These are phyloP conservation scores for Jackrogersella multiformis DNA, from an alignment of 495 filamentous ascomycete species.

Conservation along the genomic window DNA sequence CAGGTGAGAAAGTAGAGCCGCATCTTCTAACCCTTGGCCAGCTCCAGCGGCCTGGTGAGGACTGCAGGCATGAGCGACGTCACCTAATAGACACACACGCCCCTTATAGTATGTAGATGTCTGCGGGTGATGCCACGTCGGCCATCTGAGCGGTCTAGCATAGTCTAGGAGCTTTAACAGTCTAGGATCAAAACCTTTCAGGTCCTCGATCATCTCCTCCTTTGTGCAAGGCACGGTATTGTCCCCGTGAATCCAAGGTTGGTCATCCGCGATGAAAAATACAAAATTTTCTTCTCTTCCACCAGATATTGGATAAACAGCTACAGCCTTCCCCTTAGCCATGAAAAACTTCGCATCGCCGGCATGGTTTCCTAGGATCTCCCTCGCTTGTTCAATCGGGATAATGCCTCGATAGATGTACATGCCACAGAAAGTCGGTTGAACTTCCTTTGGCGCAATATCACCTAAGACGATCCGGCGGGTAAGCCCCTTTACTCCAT, in stretches of 20 bases:
- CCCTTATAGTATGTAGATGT: constrained; percentile 61
- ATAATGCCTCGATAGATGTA: constrained; percentile 66
- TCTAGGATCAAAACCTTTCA: constrained; percentile 39
- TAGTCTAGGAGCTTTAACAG: constrained; percentile 39
- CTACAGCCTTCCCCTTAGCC: constrained; percentile 59
- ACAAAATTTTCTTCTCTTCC: constrained; percentile 52
- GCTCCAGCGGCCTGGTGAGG: constrained; percentile 71
- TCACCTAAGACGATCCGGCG: constrained; percentile 54
- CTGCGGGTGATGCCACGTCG: constrained; percentile 66
- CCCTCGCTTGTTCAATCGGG: constrained; percentile 57
- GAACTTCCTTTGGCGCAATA: constrained; percentile 47
- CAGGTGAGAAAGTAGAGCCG: constrained; percentile 61
- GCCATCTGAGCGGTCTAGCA: constrained; percentile 61
- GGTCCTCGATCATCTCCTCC: constrained; percentile 41
- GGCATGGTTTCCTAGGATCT: constrained; percentile 63
- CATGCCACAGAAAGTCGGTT: constrained; percentile 36
- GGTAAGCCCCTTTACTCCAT: constrained; percentile 65
- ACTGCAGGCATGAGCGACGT: constrained; percentile 69
- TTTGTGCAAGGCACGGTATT: constrained; percentile 30
- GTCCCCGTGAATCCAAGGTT: constrained; percentile 25
- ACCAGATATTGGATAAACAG: constrained; percentile 67
- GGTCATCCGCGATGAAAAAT: constrained; percentile 25
- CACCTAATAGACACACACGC: constrained; percentile 64
- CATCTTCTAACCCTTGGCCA: constrained; percentile 69
- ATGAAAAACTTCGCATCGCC: constrained; percentile 63